A percentile compares a stretch with the other conserved stretches of the same genome.
phyloP scores from a whole-genome alignment of 495 filamentous ascomycete species.

The Penicillium robsamsonii region DNA sequence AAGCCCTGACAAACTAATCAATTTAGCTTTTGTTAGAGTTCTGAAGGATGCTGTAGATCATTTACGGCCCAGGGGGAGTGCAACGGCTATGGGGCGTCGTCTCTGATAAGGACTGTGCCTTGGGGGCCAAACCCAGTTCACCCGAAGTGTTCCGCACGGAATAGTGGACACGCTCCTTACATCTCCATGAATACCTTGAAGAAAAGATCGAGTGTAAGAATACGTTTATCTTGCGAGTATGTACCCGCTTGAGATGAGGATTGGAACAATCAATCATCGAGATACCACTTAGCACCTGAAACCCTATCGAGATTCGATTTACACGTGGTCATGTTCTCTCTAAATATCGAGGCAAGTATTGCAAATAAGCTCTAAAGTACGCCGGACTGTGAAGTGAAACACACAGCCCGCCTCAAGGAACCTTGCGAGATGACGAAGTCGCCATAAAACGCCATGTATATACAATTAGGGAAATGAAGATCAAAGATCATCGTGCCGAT shows the following conservation, averaged over 20 bases:
- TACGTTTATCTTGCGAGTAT: neutral
- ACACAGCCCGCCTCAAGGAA: neutral
- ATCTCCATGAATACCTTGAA: neutral
- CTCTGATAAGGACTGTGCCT: neutral
- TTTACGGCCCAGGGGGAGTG: neutral
- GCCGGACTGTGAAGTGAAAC: neutral
- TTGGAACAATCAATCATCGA: neutral
- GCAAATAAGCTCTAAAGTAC: neutral
- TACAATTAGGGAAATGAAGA: neutral
- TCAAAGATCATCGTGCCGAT: neutral
- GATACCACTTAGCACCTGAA: no score
- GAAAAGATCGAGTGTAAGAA: neutral
- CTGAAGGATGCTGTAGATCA: neutral
- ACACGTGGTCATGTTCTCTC: neutral
- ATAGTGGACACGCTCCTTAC: neutral
- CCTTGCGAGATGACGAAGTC: neutral
- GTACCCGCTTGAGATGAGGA: neutral
- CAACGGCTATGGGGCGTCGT: neutral
- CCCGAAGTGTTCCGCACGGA: neutral
- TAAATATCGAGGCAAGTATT: neutral
- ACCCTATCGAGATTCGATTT: neutral
- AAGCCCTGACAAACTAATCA: neutral
- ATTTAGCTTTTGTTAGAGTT: neutral
- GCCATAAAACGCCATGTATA: neutral
- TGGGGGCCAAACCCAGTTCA: neutral